Evolutionary conservation across 1,284 basidiomycete species (phyloP).

Genomic region (Ceratobasidium sp.): DNA sequence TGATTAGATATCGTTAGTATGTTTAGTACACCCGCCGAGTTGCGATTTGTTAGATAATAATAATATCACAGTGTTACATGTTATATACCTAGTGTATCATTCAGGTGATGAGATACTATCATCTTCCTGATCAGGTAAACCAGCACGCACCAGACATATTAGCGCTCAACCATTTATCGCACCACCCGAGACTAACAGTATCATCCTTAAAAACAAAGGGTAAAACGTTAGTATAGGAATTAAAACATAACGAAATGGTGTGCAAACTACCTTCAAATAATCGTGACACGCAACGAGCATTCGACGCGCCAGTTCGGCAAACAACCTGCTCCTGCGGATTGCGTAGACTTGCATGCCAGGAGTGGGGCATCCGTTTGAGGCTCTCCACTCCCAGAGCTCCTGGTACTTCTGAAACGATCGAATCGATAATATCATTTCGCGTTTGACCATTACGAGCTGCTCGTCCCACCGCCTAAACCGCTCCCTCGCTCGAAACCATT

Average conservation of each 20-base stretch:
- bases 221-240: neutral
- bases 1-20: too few relatives aligned
- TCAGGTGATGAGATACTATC: too few relatives aligned
- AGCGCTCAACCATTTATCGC: neutral
- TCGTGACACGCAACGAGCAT: too few relatives aligned
- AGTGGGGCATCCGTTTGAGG: neutral
- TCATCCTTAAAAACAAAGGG: neutral
- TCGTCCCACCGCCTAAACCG: constrained; percentile 25
- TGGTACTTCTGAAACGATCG: neutral
- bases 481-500: constrained; percentile 20
- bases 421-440: too few relatives aligned
- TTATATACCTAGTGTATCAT: too few relatives aligned
- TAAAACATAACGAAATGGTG: neutral
- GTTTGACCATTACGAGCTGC: constrained; percentile 7
- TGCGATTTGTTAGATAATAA: too few relatives aligned
- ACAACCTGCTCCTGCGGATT: neutral
- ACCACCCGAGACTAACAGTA: neutral
- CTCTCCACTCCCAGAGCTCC: constrained; percentile 10
- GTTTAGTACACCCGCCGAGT: too few relatives aligned
- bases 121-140: too few relatives aligned
- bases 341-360: neutral
- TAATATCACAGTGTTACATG: too few relatives aligned
- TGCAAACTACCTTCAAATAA: neutral
- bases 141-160: constrained; percentile 15
- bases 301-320: too few relatives aligned